A percentile compares a stretch with the other conserved stretches of the same genome.
Conservation (phyloP, 495 filamentous ascomycete species). For the Penicillium samsonianum region DNA sequence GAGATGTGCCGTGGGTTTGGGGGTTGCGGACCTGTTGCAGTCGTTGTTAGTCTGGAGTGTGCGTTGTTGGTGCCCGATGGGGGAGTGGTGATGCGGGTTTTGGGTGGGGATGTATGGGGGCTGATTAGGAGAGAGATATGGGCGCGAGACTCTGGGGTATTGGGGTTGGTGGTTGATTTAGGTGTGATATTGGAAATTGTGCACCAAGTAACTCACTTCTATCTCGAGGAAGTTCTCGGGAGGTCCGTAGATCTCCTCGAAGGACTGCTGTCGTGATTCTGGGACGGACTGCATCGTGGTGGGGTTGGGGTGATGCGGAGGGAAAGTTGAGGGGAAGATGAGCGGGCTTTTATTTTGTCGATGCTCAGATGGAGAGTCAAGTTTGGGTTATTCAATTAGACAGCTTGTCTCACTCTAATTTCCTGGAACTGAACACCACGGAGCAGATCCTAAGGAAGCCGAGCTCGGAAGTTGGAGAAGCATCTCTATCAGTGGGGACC, state of each 20-base stretch:
- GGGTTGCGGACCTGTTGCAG: slow-evolving; percentile 74
- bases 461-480: slow-evolving; percentile 11
- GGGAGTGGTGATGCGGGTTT: slow-evolving; percentile 6
- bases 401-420: slow-evolving; percentile 2
- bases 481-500: slow-evolving; percentile 15
- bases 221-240: slow-evolving; percentile 99
- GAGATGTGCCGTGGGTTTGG: slow-evolving; percentile 90
- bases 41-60: slow-evolving; percentile 10
- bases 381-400: not conserved
- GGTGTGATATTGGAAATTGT: not conserved
- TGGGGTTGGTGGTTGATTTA: not conserved
- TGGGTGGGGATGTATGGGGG: slow-evolving; percentile 10
- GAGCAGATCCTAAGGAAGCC: not conserved
- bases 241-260: slow-evolving; percentile 98
- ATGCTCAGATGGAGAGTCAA: not conserved
- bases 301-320: slow-evolving; percentile 13
- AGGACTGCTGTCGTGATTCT: slow-evolving; percentile 85
- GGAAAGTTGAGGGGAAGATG: not conserved
- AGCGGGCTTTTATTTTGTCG: not conserved
- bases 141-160: slow-evolving; percentile 14
- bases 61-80: not conserved
- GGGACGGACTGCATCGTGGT: slow-evolving; percentile 77
- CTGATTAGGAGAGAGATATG: slow-evolving; percentile 12
- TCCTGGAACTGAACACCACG: not conserved
- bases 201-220: slow-evolving; percentile 61